Evolutionary conservation across 1,284 basidiomycete genomes (phyloP), one percentile per base, ranked within the genome.

Genomic region (Naganishia sp.): DNA sequence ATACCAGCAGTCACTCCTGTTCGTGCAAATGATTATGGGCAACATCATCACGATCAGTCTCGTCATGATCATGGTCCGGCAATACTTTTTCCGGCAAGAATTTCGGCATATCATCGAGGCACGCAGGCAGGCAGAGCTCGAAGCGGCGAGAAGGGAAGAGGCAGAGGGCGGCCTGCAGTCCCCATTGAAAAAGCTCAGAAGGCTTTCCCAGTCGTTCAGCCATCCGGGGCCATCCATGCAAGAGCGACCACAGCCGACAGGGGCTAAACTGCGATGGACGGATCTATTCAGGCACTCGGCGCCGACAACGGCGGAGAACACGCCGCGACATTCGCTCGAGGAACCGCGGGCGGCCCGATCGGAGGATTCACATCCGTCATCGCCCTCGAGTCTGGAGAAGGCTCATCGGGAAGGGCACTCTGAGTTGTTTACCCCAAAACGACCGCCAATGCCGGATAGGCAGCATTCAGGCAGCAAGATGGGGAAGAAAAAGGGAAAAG

Each of bases 1-100:
- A n/a, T 79, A 79, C 46, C 83, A 84, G 73, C 83, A 83, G 68
- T 77, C 78, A 44, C 74, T 83, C 18, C 67, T 83, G 16, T 80
- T 80, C 59, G 60, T 78, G 11, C 77, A 78, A 64, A 81, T 80
- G 77, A 61, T 77, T 33, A 73, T 78, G 36, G 80, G 80, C 3
- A 77, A 74, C 66, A 68, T 75, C 55, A 69, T 74, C 44, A 76
- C 77, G 57, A 78, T 81, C 43, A 79, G 78, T 18, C 70, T 81
- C 55, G 68, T 80, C 59, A 81, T 79, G 77, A 78, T 81, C 63
- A 65, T 76, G 21, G 79, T 80, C 21, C 71, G 80, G 59, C 73
- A 75, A 71, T 74, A 86, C 72, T 92, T 90, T 78, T 92, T 93
- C 75, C 85, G 86, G 2, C 83, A 82, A 71, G 87, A 86, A 72